These are phyloP conservation scores for Dactylellina haptotyla DNA, from an alignment of 2,329 filamentous ascomycete genomes.

Conservation along the genomic window DNA sequence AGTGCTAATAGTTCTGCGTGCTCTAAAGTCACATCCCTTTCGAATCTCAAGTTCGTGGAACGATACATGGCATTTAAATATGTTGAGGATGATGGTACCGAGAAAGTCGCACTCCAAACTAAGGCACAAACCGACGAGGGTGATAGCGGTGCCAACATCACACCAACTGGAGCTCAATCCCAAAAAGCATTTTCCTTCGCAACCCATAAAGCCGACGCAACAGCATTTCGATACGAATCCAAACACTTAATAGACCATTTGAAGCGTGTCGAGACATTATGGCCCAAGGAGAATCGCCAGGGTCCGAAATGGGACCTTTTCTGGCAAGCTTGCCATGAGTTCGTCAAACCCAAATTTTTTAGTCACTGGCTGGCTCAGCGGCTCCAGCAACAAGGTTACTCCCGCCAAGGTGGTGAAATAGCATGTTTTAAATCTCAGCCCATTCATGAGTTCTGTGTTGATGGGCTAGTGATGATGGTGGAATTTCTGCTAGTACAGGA, in stretches of 20 bases:
- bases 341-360: background rate
- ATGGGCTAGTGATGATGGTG: constrained; percentile 10
- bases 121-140: background rate
- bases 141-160: background rate
- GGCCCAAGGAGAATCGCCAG: constrained; percentile 40
- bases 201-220: constrained; percentile 28
- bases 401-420: background rate
- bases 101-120: no score
- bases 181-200: constrained; percentile 24
- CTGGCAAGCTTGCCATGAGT: constrained; percentile 10
- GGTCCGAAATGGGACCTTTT: constrained; percentile 34
- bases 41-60: constrained; percentile 25
- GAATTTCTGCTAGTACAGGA: constrained; percentile 23
- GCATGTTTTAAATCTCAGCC: background rate
- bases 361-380: constrained; percentile 9
- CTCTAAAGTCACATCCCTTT: constrained; percentile 9
- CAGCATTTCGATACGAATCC: constrained; percentile 20
- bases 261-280: constrained; percentile 14
- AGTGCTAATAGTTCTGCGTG: background rate
- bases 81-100: no score
- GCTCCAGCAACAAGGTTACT: constrained; percentile 13
- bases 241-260: constrained; percentile 11
- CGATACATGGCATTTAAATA: constrained; percentile 18
- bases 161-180: background rate
- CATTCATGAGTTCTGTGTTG: constrained; percentile 6